phyloP scores from a whole-genome alignment of 169 alveolate genomes.

The Plasmodium blacklocki region DNA sequence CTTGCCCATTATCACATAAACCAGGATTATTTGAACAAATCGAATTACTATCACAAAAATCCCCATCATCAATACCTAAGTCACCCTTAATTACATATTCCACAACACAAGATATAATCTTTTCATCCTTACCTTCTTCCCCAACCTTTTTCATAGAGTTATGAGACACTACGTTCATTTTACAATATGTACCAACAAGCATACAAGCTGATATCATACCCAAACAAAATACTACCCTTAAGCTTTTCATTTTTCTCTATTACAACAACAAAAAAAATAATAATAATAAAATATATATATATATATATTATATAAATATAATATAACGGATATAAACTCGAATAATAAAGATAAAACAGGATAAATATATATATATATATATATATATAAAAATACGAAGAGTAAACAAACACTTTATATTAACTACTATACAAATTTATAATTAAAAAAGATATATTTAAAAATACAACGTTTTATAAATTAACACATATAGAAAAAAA shows the following conservation, averaged over 20 bases:
- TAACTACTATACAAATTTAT: too few relatives aligned
- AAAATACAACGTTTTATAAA: too few relatives aligned
- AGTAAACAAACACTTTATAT: too few relatives aligned
- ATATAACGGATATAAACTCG: background rate
- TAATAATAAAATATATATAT: background rate
- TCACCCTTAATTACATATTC: constrained; percentile 53
- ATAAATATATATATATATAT: too few relatives aligned
- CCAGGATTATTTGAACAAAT: constrained; percentile 5
- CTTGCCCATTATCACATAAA: background rate
- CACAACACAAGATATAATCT: constrained; percentile 36
- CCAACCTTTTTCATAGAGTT: constrained; percentile 17
- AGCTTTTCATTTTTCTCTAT: constrained; percentile 28
- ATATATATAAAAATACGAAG: too few relatives aligned
- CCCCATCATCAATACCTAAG: constrained; percentile 52
- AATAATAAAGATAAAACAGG: background rate
- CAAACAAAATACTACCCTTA: constrained; percentile 6
- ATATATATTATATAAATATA: too few relatives aligned
- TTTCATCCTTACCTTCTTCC: constrained; percentile 17
- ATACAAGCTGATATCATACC: constrained; percentile 10
- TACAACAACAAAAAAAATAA: constrained; percentile 4
- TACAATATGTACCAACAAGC: background rate
- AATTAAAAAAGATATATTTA: too few relatives aligned
- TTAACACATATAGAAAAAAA: too few relatives aligned
- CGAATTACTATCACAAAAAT: constrained; percentile 29
- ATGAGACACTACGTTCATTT: constrained; percentile 26